Evolutionary conservation across 2,329 filamentous ascomycete genomes (phyloP), one percentile per base, ranked within the genome.

Genomic region (Apiospora marii): DNA sequence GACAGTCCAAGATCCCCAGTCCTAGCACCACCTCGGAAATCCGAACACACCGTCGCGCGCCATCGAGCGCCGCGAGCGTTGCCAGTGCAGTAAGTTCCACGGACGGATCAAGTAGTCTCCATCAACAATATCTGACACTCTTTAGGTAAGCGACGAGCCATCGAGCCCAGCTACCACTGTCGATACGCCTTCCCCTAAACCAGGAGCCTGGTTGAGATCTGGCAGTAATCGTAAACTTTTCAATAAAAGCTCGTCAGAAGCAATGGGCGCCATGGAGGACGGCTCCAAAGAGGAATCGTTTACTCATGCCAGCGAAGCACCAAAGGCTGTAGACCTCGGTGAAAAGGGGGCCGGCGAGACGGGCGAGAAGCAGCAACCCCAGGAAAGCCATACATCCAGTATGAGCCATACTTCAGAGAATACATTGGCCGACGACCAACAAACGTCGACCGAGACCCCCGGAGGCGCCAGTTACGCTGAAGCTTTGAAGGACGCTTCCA

Each of bases 251-350:
- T 68, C 67, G 24, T 46, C 24, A 30, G 67, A 68, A 68, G 6
- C 12, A 8, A 68, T 68, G 13, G n/a, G 27, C n/a, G 24, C 14
- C 14, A 48, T 30, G 41, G 67, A 22, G 41, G 19, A 70, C 14
- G 68, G 16, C 19, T 46, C 70, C 24, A 70, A 73, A 41, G 70
- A 72, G 22, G 70, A 72, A 51, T 68, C 73, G 19, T 72, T 74
- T 27, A 53, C 69, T 13, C 73, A 74, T 51, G 69, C 71, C 5
- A 72, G 73, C 71, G 73, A 74, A 24, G 73, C 73, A 24, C 73
- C 73, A 22, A 30, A 61, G 34, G 69, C 69, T 19, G 16, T 67
- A 24, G 34, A 71, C 2, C 27, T 72, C 16, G 46, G 58, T 27
- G 44, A 37, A 24, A 70, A n/a, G 37, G n/a, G 27, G 51, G 53